A percentile compares a stretch with the other conserved stretches of the same genome.
phyloP scores from a whole-genome alignment of 176 grass and related monocot species.

The Urochloa ruziziensis region DNA sequence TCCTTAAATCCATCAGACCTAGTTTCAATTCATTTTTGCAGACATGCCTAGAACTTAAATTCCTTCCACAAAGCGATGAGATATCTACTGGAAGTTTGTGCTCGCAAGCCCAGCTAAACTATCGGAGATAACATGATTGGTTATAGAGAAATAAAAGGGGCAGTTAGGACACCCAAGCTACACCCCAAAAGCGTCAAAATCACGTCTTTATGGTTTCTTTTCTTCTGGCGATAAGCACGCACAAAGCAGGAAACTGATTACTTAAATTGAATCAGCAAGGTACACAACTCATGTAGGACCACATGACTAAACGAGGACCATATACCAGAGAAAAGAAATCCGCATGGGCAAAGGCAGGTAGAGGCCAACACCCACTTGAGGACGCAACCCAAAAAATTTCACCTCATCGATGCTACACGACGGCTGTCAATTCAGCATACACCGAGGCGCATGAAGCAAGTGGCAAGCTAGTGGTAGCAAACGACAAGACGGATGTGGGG shows the following conservation, averaged over 20 bases:
- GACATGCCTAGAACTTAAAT: neutral
- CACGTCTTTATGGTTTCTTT: conserved; percentile 39
- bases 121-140: neutral
- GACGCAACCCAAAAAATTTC: neutral
- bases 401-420: conserved; percentile 12
- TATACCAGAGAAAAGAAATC: conserved; percentile 18
- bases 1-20: neutral
- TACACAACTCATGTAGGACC: conserved; percentile 24
- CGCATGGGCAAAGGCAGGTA: conserved; percentile 28
- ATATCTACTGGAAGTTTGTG: neutral
- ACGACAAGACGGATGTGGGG: neutral
- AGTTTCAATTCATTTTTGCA: neutral
- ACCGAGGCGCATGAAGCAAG: conserved; percentile 12
- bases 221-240: conserved; percentile 39
- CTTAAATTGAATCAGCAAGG: conserved; percentile 37
- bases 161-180: conserved; percentile 41
- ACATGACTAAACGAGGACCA: conserved; percentile 20
- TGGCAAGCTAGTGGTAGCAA: neutral
- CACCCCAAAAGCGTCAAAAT: conserved; percentile 47
- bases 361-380: conserved; percentile 29
- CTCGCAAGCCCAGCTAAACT: conserved; percentile 9
- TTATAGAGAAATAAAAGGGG: conserved; percentile 24
- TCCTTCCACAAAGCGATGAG: neutral
- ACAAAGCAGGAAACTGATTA: conserved; percentile 29
- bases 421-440: neutral